Conservation (phyloP, 306 rosid genomes). For the Argentina anserina region DNA sequence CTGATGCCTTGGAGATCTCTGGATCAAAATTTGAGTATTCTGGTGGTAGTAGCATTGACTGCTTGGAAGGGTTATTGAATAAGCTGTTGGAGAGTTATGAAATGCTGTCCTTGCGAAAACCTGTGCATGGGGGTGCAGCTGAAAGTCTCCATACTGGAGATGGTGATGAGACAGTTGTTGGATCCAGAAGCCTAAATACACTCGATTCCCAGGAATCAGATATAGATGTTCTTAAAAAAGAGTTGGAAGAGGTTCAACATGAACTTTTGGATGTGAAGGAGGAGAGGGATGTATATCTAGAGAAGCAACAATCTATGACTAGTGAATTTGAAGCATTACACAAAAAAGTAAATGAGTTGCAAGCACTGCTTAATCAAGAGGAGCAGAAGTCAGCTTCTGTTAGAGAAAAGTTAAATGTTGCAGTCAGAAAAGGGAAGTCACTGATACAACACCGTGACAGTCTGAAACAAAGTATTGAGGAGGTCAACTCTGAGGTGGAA, state of each 20-base stretch:
- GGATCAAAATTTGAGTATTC: slow-evolving; percentile 40
- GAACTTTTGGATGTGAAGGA: slow-evolving; percentile 58
- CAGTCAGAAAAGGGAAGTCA: slow-evolving; percentile 93
- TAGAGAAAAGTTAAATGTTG: slow-evolving; percentile 80
- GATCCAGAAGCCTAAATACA: slow-evolving; percentile 38
- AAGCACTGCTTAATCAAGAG: slow-evolving; percentile 70
- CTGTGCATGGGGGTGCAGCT: slow-evolving; percentile 29
- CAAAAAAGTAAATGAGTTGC: slow-evolving; percentile 65
- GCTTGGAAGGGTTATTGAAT: slow-evolving; percentile 58
- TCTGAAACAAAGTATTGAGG: slow-evolving; percentile 72
- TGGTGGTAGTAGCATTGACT: slow-evolving; percentile 51
- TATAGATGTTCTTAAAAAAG: slow-evolving; percentile 50
- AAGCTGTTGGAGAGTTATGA: slow-evolving; percentile 59
- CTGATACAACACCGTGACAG: slow-evolving; percentile 84
- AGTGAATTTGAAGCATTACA: slow-evolving; percentile 54
- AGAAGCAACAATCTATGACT: slow-evolving; percentile 51
- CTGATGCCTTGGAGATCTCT: slow-evolving; percentile 53
- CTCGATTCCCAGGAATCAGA: slow-evolving; percentile 36
- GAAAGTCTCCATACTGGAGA: slow-evolving; percentile 32
- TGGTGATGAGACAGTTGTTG: slow-evolving; percentile 28
- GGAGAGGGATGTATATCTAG: slow-evolving; percentile 59
- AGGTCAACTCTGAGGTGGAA: slow-evolving; percentile 53
- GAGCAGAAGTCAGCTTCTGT: slow-evolving; percentile 86
- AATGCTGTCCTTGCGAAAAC: slow-evolving; percentile 35
- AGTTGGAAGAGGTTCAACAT: slow-evolving; percentile 62